These are phyloP conservation scores for Pyricularia sp. DNA, from an alignment of 2,329 filamentous ascomycete species.

Conservation along the genomic window DNA sequence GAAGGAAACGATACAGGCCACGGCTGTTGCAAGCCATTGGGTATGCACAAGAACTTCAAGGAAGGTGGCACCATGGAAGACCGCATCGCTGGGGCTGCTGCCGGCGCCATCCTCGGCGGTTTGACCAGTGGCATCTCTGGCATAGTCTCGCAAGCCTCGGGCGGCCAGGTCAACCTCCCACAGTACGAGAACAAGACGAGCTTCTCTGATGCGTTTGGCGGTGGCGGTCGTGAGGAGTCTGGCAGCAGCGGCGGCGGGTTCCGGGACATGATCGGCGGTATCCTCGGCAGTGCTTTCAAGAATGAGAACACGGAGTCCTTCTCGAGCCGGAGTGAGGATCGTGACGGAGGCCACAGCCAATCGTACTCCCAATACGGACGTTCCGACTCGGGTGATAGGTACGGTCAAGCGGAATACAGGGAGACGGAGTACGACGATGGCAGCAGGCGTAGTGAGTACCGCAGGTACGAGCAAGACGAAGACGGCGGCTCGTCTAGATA, in stretches of 20 bases:
- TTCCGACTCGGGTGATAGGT: slow-evolving; percentile 36
- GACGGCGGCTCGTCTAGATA: slow-evolving; percentile 33
- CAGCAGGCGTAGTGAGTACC: slow-evolving; percentile 48
- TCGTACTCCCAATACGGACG: slow-evolving; percentile 53
- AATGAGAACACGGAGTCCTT: slow-evolving; percentile 40
- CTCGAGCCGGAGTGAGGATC: slow-evolving; percentile 38
- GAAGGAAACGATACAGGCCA: slow-evolving; percentile 79
- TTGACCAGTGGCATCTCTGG: slow-evolving; percentile 42
- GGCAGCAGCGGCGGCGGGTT: slow-evolving; percentile 52
- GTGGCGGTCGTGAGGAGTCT: slow-evolving; percentile 38
- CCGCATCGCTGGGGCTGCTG: slow-evolving; percentile 46
- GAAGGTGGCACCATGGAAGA: slow-evolving; percentile 40
- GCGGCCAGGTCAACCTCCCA: slow-evolving; percentile 12
- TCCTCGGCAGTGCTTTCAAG: slow-evolving; percentile 37
- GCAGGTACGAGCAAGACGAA: slow-evolving; percentile 50
- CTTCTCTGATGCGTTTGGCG: slow-evolving; percentile 10
- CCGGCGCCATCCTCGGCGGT: slow-evolving; percentile 47
- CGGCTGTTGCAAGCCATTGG: slow-evolving; percentile 69
- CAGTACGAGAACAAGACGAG: slow-evolving; percentile 8
- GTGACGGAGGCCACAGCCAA: slow-evolving; percentile 53
- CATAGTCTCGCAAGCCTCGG: slow-evolving; percentile 35
- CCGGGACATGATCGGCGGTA: slow-evolving; percentile 60
- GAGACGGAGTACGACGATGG: slow-evolving; percentile 50
- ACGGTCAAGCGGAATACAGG: slow-evolving; percentile 51
- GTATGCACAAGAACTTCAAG: slow-evolving; percentile 60